Base-by-base conservation (phyloP, 108 stramenopile genomes). In the Chaetoceros tenuissimus region DNA sequence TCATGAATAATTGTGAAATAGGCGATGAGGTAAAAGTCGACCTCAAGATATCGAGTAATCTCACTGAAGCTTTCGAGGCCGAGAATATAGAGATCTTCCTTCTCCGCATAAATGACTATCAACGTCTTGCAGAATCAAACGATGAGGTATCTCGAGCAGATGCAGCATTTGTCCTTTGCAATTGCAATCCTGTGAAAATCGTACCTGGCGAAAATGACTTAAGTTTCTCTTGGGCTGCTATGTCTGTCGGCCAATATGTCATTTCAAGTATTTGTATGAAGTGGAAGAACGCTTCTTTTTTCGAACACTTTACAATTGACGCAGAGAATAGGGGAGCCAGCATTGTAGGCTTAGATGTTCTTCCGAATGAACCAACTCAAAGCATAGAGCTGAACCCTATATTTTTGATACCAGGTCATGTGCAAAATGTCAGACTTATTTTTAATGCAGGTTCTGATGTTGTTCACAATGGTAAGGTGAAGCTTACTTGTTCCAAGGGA, bases 281-380 rank as follows among this genome's bases (percentile, higher is more conserved):
- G 17, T 91, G 85, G 85, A 80, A 81, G 46, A 67, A 81, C 40
- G 83, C 75, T n/a, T 77, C 65, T 17, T 91, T 91, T 59, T 73
- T 69, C 49, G 83, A 84, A 53, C 77, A 80, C 48, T 71, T 71
- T 45, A 69, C 80, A 30, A 59, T 78, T 13, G 34, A 81, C 26
- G 63, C 72, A 17, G 73, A 69, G 28, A 77, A 77, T 2, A n/a
- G n/a, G n/a, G n/a, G n/a, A n/a, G n/a, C n/a, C n/a, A n/a, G n/a
- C n/a, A 58, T 84, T 29, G 56, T 78, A 7, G 74, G 80, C 43
- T 67, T 91, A 1, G 85, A 91, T 51, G 82, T 91, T 24, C 51
- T 83, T 45, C 83, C 89, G 3, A 79, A 75, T 64, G 73, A 82
- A 50, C 80, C 84, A 21, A 82, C 85, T 24, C 89, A 91, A 43